Evolutionary conservation across 352 stramenopile species (phyloP), one percentile per base, ranked within the genome.

Genomic region (Globisporangium spinosum): DNA sequence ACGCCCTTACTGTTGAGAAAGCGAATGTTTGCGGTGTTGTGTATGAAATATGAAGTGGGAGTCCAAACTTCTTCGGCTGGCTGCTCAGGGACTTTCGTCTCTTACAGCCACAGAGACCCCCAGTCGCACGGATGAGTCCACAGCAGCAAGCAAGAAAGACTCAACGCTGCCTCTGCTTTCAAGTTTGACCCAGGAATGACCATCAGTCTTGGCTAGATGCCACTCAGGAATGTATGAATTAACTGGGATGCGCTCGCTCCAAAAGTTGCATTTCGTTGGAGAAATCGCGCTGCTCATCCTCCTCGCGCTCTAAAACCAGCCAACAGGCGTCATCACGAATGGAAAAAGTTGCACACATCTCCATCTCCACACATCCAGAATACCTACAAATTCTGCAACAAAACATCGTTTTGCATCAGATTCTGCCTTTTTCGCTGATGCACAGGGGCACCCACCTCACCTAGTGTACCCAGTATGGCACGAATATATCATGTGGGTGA

Each of bases 221-320:
- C 27, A 64, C 23, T 56, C 58, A 65, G 57, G 59, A 65, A 65
- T 65, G 59, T 40, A 65, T 65, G 59, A 65, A 57, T 45, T 65
- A 57, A 65, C 59, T 27, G n/a, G 56, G 56, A 62, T 62, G 56
- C 32, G 32, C 32, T 22, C 54, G 10, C 32, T 12, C 9, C 20
- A 40, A 49, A 20, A 62, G 56, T 29, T 6, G 56, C n/a, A 32
- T 64, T 23, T 51, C 13, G n/a, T 62, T 17, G 57, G 45, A 20
- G 29, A 23, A 49, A 23, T 38, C 23, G 7, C 9, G 4, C 5
- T 6, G 59, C 23, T 9, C 59, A 65, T 65, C 59, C 20, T 34
- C 40, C 25, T 45, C 32, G 17, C 9, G 8, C 13, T 49, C 22
- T 2, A 49, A 49, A 29, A 56, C 20, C 49, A 25, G 49, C 49